Evolutionary conservation across 2,329 filamentous ascomycete species (phyloP), one percentile per base, ranked within the genome.

Genomic region (Sporothrix brunneoviolacea): DNA sequence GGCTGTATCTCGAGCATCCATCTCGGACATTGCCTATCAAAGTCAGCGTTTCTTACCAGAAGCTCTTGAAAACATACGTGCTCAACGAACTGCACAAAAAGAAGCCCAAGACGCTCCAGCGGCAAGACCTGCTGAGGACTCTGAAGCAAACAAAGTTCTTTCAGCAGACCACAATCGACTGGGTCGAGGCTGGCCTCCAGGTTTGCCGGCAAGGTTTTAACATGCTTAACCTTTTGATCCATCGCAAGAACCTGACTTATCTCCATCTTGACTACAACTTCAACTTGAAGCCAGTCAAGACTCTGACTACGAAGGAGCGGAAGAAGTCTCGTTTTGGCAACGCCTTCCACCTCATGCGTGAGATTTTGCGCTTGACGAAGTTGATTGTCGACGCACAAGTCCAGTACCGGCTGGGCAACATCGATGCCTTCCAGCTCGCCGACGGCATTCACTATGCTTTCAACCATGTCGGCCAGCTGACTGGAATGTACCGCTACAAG

Each of bases 301-400:
- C 93, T 0, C 70, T 98, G 59, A 98, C 93, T 0, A 98, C 93
- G 28, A 98, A 98, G 69, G 93, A 98, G 74, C 86, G 93, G 60
- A 98, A 98, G 76, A 98, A 98, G 79, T 97, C 91, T 27, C 86
- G 93, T 56, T 98, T 98, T 59, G 93, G 93, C 74, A 98, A 98
- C 65, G 94, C 93, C 18, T 98, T 98, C 76, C 93, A 98, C 69
- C 70, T 98, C 52, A 98, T 98, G 93, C 86, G 93, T 65, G 93
- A 98, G 70, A 98, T 98, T 54, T 70, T 98, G 49, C 86, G 94
- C 42, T 67, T 98, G 58, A 98, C 93, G 0, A 98, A 98, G 70
- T 79, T 98, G 57, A 97, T 98, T 62, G 93, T 98, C 38, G 93
- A 98, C 68, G 91, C 93, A 3, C 94, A 98, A 66, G 94, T 98